Evolutionary conservation across 495 filamentous ascomycete genomes (phyloP).

Genomic region (Tetracladium setigerum): DNA sequence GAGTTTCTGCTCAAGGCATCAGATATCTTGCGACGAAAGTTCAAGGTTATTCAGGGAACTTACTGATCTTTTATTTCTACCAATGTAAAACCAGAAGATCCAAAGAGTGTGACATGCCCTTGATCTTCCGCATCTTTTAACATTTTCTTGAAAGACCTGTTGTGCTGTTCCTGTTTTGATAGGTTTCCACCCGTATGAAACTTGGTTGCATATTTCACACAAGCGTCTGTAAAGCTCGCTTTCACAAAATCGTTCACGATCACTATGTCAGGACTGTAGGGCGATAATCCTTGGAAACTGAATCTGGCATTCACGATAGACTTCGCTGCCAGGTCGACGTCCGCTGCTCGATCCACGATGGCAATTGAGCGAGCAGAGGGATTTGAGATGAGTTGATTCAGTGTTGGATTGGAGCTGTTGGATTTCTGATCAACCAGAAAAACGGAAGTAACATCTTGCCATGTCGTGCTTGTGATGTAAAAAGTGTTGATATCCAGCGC

Average conservation of each 20-base stretch:
- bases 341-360: constrained; percentile 11
- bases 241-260: constrained; percentile 17
- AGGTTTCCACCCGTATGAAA: no score
- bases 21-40: no score
- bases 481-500: constrained; percentile 12
- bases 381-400: neutral
- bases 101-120: no score
- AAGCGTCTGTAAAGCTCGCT: neutral
- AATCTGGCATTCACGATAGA: neutral
- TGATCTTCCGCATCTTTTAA: no score
- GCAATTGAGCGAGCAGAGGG: constrained; percentile 3
- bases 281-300: neutral
- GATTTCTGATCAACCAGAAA: neutral
- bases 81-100: no score
- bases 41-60: no score
- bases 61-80: no score
- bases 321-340: constrained; percentile 6
- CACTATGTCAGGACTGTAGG: constrained; percentile 16
- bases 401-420: neutral
- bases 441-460: neutral
- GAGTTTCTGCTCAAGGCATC: no score
- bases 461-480: neutral
- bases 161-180: no score
- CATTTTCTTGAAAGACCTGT: no score
- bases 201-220: constrained; percentile 4